phyloP scores from a whole-genome alignment of 352 stramenopile species.

The Globisporangium rhizosaccharum region DNA sequence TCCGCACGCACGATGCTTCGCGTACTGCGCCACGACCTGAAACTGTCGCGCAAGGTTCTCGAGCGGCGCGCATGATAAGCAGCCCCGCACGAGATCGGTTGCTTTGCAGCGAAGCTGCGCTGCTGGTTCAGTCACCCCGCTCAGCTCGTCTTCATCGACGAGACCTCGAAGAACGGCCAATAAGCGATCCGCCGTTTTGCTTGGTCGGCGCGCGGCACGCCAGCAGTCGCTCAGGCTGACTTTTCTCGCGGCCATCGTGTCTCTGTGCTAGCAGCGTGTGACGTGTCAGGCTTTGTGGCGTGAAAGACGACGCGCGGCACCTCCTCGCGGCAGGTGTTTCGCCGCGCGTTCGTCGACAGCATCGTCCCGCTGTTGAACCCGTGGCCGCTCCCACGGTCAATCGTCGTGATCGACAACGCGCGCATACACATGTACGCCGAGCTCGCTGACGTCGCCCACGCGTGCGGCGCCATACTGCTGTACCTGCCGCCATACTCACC shows the following conservation, averaged over 20 bases:
- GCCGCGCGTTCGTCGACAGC: neutral
- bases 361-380: slow-evolving; percentile 13
- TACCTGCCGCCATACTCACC: slow-evolving; percentile 19
- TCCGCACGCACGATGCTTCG: slow-evolving; percentile 5
- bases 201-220: neutral
- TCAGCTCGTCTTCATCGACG: neutral
- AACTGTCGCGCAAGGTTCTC: slow-evolving; percentile 11
- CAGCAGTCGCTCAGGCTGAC: neutral
- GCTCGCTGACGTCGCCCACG: slow-evolving; percentile 13
- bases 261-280: slow-evolving; percentile 9
- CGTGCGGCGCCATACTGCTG: slow-evolving; percentile 7
- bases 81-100: neutral
- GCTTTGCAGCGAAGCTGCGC: neutral
- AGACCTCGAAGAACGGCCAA: slow-evolving; percentile 5
- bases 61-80: slow-evolving; percentile 4
- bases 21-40: slow-evolving; percentile 10
- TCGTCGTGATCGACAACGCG: slow-evolving; percentile 21
- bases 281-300: slow-evolving; percentile 5
- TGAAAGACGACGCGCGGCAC: slow-evolving; percentile 10
- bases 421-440: slow-evolving; percentile 21
- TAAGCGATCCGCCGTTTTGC: neutral
- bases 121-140: neutral
- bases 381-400: slow-evolving; percentile 16
- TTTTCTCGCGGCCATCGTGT: slow-evolving; percentile 13
- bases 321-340: slow-evolving; percentile 1